Evolutionary conservation across 441 rosid genomes (phyloP), one percentile per base, ranked within the genome.

Genomic region (Dalechampia spathulata): DNA sequence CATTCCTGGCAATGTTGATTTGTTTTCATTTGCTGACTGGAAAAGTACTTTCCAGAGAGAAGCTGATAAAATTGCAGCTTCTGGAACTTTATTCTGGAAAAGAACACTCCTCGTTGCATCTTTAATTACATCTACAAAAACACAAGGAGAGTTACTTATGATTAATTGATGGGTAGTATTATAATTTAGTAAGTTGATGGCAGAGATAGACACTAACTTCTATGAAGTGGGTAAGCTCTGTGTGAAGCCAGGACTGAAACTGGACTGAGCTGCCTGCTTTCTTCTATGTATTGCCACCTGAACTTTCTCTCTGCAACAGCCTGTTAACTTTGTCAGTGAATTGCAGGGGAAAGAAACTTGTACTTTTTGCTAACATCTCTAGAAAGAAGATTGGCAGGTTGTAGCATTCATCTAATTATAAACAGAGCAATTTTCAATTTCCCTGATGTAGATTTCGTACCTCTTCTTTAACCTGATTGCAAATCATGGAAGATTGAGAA

Each of bases 51-150:
- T 67, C 71, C 70, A 64, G 10, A 72, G 49, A 55, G 72, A 75
- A 57, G 72, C 74, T 40, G 75, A 64, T 36, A 71, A 27, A 27
- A 71, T 26, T 38, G 74, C 49, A 23, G 72, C 79, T 52, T 71
- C 82, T 17, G 68, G 57, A 3, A 64, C 56, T 63, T 69, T 64
- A 59, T 61, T 59, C 4, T 67, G 65, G 21, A 9, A 28, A 14
- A 34, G 20, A n/a, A 23, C 17, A 27, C 59, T 28, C 32, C 22
- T 60, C 26, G 75, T 34, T 32, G 54, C 19, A 51, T 23, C 55
- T 16, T 39, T 70, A 56, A 57, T 43, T 49, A 57, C 38, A 43
- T 53, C 47, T 26, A 7, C 12, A 37, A 59, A 34, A 25, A 26
- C 27, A 49, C 23, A 11, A 50, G 15, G 43, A 28, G 21, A 15